Conservation (phyloP, 73 alveolate species). For the Blepharisma japonicum region DNA sequence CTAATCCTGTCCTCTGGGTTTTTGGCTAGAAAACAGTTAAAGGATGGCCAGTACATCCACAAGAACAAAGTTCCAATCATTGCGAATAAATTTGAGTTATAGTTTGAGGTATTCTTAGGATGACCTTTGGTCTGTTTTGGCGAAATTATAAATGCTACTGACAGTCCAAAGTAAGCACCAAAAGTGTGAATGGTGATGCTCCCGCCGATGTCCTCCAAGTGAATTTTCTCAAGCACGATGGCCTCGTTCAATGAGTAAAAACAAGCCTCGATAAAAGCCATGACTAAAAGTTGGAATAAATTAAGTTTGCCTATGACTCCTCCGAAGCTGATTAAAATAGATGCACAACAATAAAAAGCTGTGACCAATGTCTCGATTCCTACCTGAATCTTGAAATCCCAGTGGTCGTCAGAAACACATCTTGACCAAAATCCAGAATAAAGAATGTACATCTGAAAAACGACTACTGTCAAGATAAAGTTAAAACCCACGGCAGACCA, state of each 20-base stretch:
- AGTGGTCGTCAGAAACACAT: constrained; percentile 41
- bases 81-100: constrained; percentile 65
- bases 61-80: constrained; percentile 76
- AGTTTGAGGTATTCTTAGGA: constrained; percentile 52
- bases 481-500: constrained; percentile 59
- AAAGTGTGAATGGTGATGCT: constrained; percentile 69
- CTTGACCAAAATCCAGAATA: constrained; percentile 49
- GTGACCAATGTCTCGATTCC: constrained; percentile 38
- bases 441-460: constrained; percentile 45
- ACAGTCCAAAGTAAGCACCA: constrained; percentile 83
- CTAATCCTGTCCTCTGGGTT: constrained; percentile 49
- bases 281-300: constrained; percentile 46
- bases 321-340: constrained; percentile 77
- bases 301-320: constrained; percentile 77
- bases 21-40: constrained; percentile 69
- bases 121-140: constrained; percentile 47
- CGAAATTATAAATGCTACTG: constrained; percentile 44
- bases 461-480: constrained; percentile 56
- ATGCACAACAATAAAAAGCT: constrained; percentile 73
- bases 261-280: constrained; percentile 57
- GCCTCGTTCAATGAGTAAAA: constrained; percentile 64
- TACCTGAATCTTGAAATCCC: constrained; percentile 40
- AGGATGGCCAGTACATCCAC: constrained; percentile 82
- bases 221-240: constrained; percentile 39
- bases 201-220: constrained; percentile 79